Percentiles rank a stretch among this genome's conserved stretches.
phyloP scores from a whole-genome alignment of 73 alveolate species.

The Paramecium sonneborni region DNA sequence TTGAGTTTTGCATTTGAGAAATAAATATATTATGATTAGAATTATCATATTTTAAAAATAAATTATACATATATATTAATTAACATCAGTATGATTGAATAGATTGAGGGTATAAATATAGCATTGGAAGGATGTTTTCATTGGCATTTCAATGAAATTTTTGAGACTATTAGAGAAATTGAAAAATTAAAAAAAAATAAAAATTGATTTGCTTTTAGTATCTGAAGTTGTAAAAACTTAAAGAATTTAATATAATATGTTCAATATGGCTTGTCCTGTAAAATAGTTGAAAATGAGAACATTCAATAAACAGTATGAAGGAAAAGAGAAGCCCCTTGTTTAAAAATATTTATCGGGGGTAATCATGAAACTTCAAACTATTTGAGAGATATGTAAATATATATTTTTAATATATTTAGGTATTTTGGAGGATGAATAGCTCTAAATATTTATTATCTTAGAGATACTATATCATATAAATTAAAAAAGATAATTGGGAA shows the following conservation, averaged over 20 bases:
- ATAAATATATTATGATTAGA: neutral
- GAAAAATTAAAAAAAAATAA: constrained; percentile 51
- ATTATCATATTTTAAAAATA: neutral
- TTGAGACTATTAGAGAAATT: constrained; percentile 62
- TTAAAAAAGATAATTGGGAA: constrained; percentile 85
- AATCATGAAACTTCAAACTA: constrained; percentile 97
- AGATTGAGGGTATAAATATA: constrained; percentile 54
- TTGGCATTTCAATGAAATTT: constrained; percentile 71
- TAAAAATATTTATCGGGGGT: constrained; percentile 95
- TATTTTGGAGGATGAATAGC: constrained; percentile 97
- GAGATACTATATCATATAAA: constrained; percentile 83
- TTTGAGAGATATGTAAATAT: constrained; percentile 73
- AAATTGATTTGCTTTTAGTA: constrained; percentile 70
- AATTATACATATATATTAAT: neutral
- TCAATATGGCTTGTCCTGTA: constrained; percentile 75
- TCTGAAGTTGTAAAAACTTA: constrained; percentile 78
- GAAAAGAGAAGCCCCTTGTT: constrained; percentile 80
- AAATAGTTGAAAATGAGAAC: constrained; percentile 79
- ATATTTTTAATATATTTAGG: constrained; percentile 46
- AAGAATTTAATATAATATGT: constrained; percentile 72
- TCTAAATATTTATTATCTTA: constrained; percentile 90
- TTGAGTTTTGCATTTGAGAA: constrained; percentile 12
- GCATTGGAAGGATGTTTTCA: constrained; percentile 73
- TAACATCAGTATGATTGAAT: neutral
- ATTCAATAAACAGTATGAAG: constrained; percentile 71